Evolutionary conservation across 2,329 filamentous ascomycete species (phyloP).

Genomic region (Curvularia hawaiiensis): DNA sequence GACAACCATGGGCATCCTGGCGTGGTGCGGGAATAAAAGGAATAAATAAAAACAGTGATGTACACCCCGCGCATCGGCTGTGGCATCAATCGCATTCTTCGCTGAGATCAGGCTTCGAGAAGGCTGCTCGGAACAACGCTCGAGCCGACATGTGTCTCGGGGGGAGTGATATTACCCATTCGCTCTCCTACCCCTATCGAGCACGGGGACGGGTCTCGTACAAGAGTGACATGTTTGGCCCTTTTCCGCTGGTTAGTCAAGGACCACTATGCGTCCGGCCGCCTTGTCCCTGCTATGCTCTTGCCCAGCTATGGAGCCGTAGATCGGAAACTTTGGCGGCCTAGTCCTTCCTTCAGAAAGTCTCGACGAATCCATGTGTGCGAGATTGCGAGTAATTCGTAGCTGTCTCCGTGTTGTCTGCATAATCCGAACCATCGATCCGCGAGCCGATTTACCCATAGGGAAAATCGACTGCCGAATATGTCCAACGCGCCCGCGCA

Average conservation of each 20-base stretch:
- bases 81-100: constrained; percentile 18
- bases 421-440: constrained; percentile 24
- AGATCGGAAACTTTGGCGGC: constrained; percentile 16
- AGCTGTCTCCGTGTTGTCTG: constrained; percentile 20
- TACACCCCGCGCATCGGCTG: constrained; percentile 5
- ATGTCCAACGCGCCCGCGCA: neutral
- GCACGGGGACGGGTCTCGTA: constrained; percentile 30
- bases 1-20: constrained; percentile 1
- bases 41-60: neutral
- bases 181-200: constrained; percentile 22
- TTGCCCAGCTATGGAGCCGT: constrained; percentile 12
- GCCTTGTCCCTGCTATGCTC: constrained; percentile 21
- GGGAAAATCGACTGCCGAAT: constrained; percentile 14
- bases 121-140: constrained; percentile 36
- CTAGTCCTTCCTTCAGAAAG: constrained; percentile 10
- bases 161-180: constrained; percentile 12
- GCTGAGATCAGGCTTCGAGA: constrained; percentile 32
- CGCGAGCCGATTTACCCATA: constrained; percentile 24
- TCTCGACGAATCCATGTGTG: constrained; percentile 12
- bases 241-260: constrained; percentile 16
- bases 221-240: constrained; percentile 25
- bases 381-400: constrained; percentile 5
- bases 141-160: constrained; percentile 24
- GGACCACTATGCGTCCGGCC: constrained; percentile 1
- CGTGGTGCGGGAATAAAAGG: constrained; percentile 12